Base-by-base conservation (phyloP, 2,329 filamentous ascomycete species). In the Dichotomopilus funicola region DNA sequence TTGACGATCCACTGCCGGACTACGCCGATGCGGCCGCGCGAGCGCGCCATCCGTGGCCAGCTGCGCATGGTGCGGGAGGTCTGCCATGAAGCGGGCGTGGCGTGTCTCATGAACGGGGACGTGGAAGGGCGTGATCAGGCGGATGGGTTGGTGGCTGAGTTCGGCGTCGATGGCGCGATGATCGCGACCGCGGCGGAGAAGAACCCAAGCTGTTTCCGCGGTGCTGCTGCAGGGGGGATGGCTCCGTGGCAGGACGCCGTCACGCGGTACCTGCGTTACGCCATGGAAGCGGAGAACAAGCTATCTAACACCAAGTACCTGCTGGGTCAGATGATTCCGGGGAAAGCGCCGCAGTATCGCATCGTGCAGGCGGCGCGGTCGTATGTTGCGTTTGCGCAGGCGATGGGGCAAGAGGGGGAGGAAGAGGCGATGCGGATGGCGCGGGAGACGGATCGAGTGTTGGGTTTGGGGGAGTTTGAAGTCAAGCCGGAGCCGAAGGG, bases 1-100 rank as follows among this genome's bases (percentile, higher is more conserved):
- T 75, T 99, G 61, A 97, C 94, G 0, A 83, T 99, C 0, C 94
- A 99, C 74, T 99, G 94, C 72, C 89, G 94, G 31, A 99, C 94
- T 0, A 92, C 91, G 5, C 89, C 91, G 1, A 99, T 99, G 94
- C 82, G 94, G 40, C 91, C 92, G 1, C 79, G 91, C 48, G 91
- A 97, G 72, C 80, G 84, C 31, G 94, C 92, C 2, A 90, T 97
- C 56, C 82, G 94, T 13, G 86, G 85, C 31, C 91, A 96, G 71
- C 76, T 99, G 58, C 80, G 79, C 56, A 95, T 96, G 88, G 79
- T 99, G 47, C 87, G 82, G 0, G 76, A 83, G 5, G 78, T 96
- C 1, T 99, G 94, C 67, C 85, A 81, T 60, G 85, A 91, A 61
- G 85, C 85, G 9, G 92, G 92, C 34, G 91, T 99, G 2, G 91